These are phyloP conservation scores for Lycium barbarum DNA, from an alignment of 257 asterid genomes.

Conservation along the genomic window DNA sequence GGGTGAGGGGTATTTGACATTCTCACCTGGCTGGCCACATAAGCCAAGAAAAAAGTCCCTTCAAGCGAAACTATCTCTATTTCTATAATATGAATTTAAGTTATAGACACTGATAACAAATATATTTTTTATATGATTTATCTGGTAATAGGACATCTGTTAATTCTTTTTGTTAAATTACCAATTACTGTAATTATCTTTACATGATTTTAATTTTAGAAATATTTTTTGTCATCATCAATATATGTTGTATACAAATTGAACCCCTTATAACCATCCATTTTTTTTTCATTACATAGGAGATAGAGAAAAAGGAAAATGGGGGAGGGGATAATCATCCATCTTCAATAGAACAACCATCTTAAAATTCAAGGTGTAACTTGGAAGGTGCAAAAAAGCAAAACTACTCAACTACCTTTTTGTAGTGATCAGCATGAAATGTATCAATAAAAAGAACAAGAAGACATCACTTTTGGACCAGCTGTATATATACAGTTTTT, in stretches of 20 bases:
- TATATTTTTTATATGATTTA: no score
- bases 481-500: background rate
- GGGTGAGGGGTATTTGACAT: background rate
- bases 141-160: no score
- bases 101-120: no score
- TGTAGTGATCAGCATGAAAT: background rate
- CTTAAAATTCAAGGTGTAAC: no score
- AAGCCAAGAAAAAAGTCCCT: background rate
- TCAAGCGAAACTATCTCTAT: background rate
- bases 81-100: no score
- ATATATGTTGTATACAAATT: background rate
- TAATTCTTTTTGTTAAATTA: no score
- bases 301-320: no score
- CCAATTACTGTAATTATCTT: background rate
- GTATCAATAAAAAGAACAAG: background rate
- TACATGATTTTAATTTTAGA: background rate
- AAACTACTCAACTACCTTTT: background rate
- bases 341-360: background rate
- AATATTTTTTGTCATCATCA: background rate
- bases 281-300: no score
- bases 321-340: no score
- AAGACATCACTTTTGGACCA: background rate
- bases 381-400: no score
- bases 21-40: background rate
- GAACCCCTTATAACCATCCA: background rate